A percentile compares a stretch with the other conserved stretches of the same genome.
These are phyloP conservation scores for Penicillium hordei DNA, from an alignment of 2,329 filamentous ascomycete genomes.

Conservation along the genomic window DNA sequence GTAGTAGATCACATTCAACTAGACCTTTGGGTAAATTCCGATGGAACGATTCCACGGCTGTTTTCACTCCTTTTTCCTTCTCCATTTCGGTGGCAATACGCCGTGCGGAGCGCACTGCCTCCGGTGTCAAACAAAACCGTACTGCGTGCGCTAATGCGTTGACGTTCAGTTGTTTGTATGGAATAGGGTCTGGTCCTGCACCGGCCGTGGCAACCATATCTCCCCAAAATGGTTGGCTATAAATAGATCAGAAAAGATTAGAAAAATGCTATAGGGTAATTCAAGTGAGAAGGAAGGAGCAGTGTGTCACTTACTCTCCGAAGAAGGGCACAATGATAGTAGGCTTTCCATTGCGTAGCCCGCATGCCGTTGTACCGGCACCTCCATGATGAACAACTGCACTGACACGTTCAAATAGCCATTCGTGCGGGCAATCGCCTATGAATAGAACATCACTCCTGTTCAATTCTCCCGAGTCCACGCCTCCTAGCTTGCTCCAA, in stretches of 20 bases:
- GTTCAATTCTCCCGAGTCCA: conserved; percentile 13
- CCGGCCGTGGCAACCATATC: conserved; percentile 50
- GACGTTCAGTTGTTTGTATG: conserved; percentile 45
- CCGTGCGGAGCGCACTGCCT: conserved; percentile 37
- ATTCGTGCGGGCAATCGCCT: conserved; percentile 56
- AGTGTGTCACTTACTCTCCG: conserved; percentile 41
- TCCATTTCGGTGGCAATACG: conserved; percentile 40
- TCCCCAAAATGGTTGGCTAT: conserved; percentile 55
- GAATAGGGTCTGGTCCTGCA: conserved; percentile 51
- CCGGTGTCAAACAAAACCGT: conserved; percentile 39
- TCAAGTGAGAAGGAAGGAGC: neutral
- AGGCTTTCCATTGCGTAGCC: conserved; percentile 50
- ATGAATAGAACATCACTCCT: conserved; percentile 47
- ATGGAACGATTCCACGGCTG: conserved; percentile 48
- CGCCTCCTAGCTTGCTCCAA: conserved; percentile 48
- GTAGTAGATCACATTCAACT: conserved; percentile 24
- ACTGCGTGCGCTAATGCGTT: conserved; percentile 50
- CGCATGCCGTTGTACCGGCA: conserved; percentile 56
- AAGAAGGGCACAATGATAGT: conserved; percentile 58
- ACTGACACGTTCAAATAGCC: conserved; percentile 56
- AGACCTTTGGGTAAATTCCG: conserved; percentile 25
- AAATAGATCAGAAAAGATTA: neutral
- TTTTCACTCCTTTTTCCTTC: conserved; percentile 41
- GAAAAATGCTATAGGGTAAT: neutral
- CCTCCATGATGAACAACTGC: conserved; percentile 59